A percentile compares a stretch with the other conserved stretches of the same genome.
phyloP scores from a whole-genome alignment of 2,329 filamentous ascomycete species.

The Fusarium stilboides region DNA sequence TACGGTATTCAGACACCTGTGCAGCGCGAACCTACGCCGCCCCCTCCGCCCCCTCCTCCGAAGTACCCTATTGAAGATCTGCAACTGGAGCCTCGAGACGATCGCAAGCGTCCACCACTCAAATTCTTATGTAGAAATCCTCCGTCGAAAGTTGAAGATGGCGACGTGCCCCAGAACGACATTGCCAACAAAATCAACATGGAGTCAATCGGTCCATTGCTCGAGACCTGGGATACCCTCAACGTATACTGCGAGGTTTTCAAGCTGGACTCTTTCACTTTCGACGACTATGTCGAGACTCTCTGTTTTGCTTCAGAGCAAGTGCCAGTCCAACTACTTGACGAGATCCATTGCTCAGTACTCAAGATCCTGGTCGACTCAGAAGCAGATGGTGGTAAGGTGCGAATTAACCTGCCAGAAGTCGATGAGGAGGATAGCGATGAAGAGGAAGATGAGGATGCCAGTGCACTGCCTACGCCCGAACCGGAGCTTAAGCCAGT shows the following conservation, averaged over 20 bases:
- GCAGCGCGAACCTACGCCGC: slow-evolving; percentile 61
- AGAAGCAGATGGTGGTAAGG: slow-evolving; percentile 81
- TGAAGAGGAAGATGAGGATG: slow-evolving; percentile 72
- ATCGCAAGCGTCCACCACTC: slow-evolving; percentile 78
- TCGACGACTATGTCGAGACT: slow-evolving; percentile 94
- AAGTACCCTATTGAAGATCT: slow-evolving; percentile 98
- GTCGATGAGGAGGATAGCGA: slow-evolving; percentile 80
- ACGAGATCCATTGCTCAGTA: slow-evolving; percentile 92
- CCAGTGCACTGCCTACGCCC: slow-evolving; percentile 69
- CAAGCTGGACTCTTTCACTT: slow-evolving; percentile 94
- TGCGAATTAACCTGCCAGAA: slow-evolving; percentile 84
- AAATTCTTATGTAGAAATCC: slow-evolving; percentile 82
- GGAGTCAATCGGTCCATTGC: slow-evolving; percentile 85
- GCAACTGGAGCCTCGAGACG: slow-evolving; percentile 80
- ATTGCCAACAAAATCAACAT: slow-evolving; percentile 74
- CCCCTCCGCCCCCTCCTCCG: slow-evolving; percentile 78
- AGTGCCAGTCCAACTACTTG: slow-evolving; percentile 84
- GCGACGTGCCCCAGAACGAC: slow-evolving; percentile 31
- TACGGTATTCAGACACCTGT: slow-evolving; percentile 56
- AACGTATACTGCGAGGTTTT: slow-evolving; percentile 99
- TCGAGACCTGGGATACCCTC: slow-evolving; percentile 96
- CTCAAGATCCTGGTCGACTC: slow-evolving; percentile 87
- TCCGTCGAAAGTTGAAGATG: slow-evolving; percentile 64
- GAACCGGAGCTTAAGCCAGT: slow-evolving; percentile 79
- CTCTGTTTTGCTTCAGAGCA: slow-evolving; percentile 83